Conservation (phyloP, 2,329 filamentous ascomycete genomes). For the Monilinia laxa region DNA sequence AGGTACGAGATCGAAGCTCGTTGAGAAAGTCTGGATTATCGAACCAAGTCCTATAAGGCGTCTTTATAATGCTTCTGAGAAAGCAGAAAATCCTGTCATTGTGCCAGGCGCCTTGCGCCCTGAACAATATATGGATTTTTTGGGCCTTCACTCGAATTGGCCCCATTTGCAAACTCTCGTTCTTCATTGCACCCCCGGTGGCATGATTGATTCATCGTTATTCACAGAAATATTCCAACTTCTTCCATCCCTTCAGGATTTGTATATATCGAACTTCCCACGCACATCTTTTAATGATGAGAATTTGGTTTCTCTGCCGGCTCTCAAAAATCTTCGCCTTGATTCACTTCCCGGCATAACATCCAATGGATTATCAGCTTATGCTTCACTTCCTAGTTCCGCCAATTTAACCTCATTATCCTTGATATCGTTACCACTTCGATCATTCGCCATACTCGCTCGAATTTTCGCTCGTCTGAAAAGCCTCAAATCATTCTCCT, state of each 20-base stretch:
- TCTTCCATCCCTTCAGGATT: conserved; percentile 55
- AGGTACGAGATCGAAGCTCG: conserved; percentile 55
- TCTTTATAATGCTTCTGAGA: conserved; percentile 31
- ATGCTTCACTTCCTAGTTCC: conserved; percentile 52
- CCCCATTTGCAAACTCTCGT: conserved; percentile 54
- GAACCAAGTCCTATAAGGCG: conserved; percentile 41
- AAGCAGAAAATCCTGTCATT: conserved; percentile 31
- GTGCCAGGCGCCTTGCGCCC: conserved; percentile 45
- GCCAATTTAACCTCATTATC: conserved; percentile 50
- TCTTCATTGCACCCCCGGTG: conserved; percentile 58
- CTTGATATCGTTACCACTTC: conserved; percentile 56
- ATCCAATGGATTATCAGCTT: conserved; percentile 55
- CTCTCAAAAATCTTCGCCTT: conserved; percentile 55
- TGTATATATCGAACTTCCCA: conserved; percentile 60
- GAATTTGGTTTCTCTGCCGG: conserved; percentile 55
- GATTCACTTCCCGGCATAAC: conserved; percentile 57
- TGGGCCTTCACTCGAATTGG: conserved; percentile 56
- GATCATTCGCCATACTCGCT: conserved; percentile 56
- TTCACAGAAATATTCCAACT: conserved; percentile 51
- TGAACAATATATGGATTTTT: conserved; percentile 47
- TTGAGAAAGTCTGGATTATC: conserved; percentile 60
- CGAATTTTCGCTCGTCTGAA: conserved; percentile 58
- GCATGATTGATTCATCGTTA: conserved; percentile 53
- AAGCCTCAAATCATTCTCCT: conserved; percentile 50
- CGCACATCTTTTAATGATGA: conserved; percentile 56